Conservation (phyloP, 192 early-diverging fungal species). For the Kickxella alabastrina region DNA sequence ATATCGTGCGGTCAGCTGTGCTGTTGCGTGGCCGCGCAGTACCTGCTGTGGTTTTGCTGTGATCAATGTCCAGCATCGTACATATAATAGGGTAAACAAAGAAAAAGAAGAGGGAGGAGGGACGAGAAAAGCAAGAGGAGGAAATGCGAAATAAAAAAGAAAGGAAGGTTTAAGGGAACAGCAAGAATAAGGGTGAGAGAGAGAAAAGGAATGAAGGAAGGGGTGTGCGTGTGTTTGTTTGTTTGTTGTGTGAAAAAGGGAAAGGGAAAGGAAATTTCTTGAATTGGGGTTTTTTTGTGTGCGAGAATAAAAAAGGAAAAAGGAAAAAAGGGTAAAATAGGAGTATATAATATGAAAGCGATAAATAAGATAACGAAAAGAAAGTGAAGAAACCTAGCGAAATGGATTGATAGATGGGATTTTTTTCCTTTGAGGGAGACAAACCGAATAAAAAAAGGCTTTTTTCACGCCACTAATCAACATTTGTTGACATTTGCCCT, state of each 20-base stretch:
- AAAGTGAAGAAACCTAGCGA: too few species aligned
- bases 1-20: constrained; percentile 7
- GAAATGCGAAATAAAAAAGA: constrained; percentile 5
- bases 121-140: not conserved
- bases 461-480: too few species aligned
- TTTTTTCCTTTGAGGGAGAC: too few species aligned
- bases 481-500: too few species aligned
- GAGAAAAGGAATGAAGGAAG: not conserved
- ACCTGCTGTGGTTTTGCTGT: not conserved
- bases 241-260: not conserved
- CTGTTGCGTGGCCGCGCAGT: not conserved
- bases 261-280: too few species aligned
- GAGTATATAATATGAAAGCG: too few species aligned
- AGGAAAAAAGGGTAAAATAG: too few species aligned
- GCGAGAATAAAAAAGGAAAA: too few species aligned
- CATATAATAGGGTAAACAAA: not conserved
- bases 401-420: too few species aligned
- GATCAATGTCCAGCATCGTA: constrained; percentile 27
- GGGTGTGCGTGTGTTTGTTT: not conserved
- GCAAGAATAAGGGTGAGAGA: not conserved
- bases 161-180: not conserved
- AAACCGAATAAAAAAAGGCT: too few species aligned
- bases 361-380: too few species aligned
- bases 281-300: too few species aligned
- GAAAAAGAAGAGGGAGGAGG: not conserved